These are phyloP conservation scores for Cyberlindnera euphorbiiphila DNA, from an alignment of 805 yeast species.

Conservation along the genomic window DNA sequence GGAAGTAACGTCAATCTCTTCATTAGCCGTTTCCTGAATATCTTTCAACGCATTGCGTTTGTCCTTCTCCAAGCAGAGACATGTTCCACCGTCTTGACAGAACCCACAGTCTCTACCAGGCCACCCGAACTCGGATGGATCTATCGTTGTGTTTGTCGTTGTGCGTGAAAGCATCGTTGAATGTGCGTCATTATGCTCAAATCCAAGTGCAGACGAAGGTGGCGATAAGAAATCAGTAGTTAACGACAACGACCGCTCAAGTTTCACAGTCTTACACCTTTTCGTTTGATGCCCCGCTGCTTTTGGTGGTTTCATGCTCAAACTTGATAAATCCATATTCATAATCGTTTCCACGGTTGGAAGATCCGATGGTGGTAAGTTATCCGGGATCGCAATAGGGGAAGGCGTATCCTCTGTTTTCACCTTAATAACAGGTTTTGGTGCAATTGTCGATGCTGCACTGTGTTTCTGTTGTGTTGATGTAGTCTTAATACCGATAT, in stretches of 20 bases:
- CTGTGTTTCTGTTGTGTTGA: too few species aligned
- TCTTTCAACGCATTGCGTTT: neutral
- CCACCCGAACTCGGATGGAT: constrained; percentile 17
- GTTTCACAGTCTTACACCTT: constrained; percentile 13
- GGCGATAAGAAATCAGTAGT: constrained; percentile 16
- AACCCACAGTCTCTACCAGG: constrained; percentile 17
- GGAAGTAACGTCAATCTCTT: constrained; percentile 5
- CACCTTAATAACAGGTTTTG: too few species aligned
- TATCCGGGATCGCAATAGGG: constrained; percentile 18
- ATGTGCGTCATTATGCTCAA: neutral
- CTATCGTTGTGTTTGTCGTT: constrained; percentile 22
- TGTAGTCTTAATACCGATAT: too few species aligned
- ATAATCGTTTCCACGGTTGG: constrained; percentile 16
- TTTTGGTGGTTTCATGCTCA: too few species aligned
- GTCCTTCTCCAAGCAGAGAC: constrained; percentile 17
- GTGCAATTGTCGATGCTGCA: too few species aligned
- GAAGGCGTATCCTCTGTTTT: constrained; percentile 24
- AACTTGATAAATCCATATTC: too few species aligned
- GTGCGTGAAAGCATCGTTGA: constrained; percentile 13
- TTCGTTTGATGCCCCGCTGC: constrained; percentile 19
- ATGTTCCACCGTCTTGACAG: constrained; percentile 15
- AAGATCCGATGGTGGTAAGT: constrained; percentile 7
- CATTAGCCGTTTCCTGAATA: constrained; percentile 7
- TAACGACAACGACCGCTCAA: constrained; percentile 20
- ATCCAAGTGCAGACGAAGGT: constrained; percentile 1